Evolutionary conservation across 164 flowering plant genomes (phyloP).

Genomic region (Akebia trifoliata): DNA sequence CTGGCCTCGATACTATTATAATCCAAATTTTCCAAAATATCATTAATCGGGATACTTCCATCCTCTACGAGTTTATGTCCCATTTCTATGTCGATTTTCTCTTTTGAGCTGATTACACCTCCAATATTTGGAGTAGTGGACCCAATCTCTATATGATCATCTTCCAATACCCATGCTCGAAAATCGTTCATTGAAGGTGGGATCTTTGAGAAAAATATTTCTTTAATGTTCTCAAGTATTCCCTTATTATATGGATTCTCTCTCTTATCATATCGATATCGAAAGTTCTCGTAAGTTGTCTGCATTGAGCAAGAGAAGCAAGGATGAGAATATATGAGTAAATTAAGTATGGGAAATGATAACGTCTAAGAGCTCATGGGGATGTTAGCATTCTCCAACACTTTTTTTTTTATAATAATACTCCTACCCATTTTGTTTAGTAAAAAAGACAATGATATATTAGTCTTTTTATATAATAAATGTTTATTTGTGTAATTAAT

Average conservation of each 20-base stretch:
- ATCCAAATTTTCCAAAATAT: constrained; percentile 39
- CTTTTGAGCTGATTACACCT: constrained; percentile 33
- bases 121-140: constrained; percentile 23
- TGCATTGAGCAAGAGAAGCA: constrained; percentile 21
- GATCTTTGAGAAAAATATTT: constrained; percentile 45
- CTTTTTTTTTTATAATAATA: too few species aligned
- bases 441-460: too few species aligned
- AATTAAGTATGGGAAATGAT: background rate
- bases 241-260: constrained; percentile 74
- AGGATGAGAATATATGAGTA: background rate
- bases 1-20: constrained; percentile 36
- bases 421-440: too few species aligned
- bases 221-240: constrained; percentile 42
- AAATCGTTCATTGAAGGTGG: constrained; percentile 64
- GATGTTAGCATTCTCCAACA: too few species aligned
- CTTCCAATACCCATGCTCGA: constrained; percentile 45
- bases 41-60: constrained; percentile 19
- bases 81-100: constrained; percentile 67
- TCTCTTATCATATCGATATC: constrained; percentile 83
- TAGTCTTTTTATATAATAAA: too few species aligned
- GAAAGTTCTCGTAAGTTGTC: constrained; percentile 96
- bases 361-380: too few species aligned
- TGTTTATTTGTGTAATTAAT: too few species aligned
- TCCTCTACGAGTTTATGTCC: constrained; percentile 32
- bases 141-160: constrained; percentile 22